Conservation (phyloP, 169 alveolate species). For the Plasmodium ovale region DNA sequence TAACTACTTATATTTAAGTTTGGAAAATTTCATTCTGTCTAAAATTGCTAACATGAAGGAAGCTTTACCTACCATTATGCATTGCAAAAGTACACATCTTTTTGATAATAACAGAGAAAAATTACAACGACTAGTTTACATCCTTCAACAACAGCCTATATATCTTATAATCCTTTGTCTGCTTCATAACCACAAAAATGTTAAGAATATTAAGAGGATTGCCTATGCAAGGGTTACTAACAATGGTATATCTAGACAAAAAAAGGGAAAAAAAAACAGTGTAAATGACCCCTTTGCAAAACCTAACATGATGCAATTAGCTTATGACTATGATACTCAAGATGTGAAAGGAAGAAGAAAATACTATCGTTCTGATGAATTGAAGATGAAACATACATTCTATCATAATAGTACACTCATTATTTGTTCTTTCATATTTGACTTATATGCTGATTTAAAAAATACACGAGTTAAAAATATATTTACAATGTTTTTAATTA, state of each 20-base stretch:
- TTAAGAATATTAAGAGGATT: not conserved
- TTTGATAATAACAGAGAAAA: conserved; percentile 21
- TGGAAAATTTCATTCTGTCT: conserved; percentile 42
- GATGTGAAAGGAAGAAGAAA: not conserved
- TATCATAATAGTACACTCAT: conserved; percentile 33
- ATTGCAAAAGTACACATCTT: conserved; percentile 2
- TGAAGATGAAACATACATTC: conserved; percentile 17
- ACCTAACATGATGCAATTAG: not conserved
- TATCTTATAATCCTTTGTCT: conserved; percentile 65
- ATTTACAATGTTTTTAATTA: conserved; percentile 62
- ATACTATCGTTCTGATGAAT: not conserved
- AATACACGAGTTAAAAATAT: conserved; percentile 36
- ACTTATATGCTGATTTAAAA: conserved; percentile 40
- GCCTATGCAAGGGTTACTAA: not conserved
- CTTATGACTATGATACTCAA: conserved; percentile 4
- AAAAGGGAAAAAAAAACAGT: not conserved
- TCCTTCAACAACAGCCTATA: conserved; percentile 80
- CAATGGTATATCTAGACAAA: not conserved
- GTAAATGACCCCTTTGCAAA: not conserved
- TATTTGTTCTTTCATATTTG: conserved; percentile 67
- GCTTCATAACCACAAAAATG: conserved; percentile 52
- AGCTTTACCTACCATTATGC: conserved; percentile 30
- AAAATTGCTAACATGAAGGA: conserved; percentile 19
- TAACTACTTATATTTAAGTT: conserved; percentile 75
- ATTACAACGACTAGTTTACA: conserved; percentile 62